Percentiles rank a stretch among this genome's conserved stretches.
phyloP scores from a whole-genome alignment of 192 early-diverging fungal genomes.

The Gorgonomyces haynaldii region DNA sequence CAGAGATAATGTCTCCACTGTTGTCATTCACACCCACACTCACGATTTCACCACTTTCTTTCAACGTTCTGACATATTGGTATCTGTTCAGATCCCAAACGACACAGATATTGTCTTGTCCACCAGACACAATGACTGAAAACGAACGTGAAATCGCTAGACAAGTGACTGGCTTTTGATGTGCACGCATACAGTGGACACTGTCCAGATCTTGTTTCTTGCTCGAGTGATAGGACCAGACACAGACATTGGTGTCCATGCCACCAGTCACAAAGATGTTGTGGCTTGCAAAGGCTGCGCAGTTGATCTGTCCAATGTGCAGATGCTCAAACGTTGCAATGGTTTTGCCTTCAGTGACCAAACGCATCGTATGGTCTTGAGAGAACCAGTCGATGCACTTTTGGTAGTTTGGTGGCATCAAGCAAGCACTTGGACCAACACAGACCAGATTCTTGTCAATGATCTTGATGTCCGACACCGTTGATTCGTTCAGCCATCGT shows the following conservation, averaged over 20 bases:
- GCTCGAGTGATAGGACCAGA: not conserved
- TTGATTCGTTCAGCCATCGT: not conserved
- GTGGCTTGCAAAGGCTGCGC: not conserved
- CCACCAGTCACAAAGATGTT: conserved; percentile 1
- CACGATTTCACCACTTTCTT: not conserved
- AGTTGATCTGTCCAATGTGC: conserved; percentile 6
- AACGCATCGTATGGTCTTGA: conserved; percentile 3
- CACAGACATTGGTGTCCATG: conserved; percentile 6
- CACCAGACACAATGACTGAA: conserved; percentile 7
- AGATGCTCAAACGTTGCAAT: conserved; percentile 5
- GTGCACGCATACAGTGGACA: conserved; percentile 4
- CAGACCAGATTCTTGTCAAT: not conserved
- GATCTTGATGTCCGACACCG: conserved; percentile 1
- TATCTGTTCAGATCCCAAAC: conserved; percentile 11
- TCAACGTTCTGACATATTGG: conserved; percentile 6
- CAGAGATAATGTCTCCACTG: conserved; percentile 11
- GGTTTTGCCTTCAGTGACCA: not conserved
- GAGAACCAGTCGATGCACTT: conserved; percentile 12
- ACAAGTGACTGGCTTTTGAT: not conserved
- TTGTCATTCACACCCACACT: conserved; percentile 3
- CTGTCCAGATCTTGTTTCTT: conserved; percentile 4
- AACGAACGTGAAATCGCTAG: conserved; percentile 7
- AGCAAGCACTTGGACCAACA: not conserved
- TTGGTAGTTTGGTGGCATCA: conserved; percentile 2
- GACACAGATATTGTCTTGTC: not conserved